These are phyloP conservation scores for Fusarium papillatum DNA, from an alignment of 2,329 filamentous ascomycete genomes.

Conservation along the genomic window DNA sequence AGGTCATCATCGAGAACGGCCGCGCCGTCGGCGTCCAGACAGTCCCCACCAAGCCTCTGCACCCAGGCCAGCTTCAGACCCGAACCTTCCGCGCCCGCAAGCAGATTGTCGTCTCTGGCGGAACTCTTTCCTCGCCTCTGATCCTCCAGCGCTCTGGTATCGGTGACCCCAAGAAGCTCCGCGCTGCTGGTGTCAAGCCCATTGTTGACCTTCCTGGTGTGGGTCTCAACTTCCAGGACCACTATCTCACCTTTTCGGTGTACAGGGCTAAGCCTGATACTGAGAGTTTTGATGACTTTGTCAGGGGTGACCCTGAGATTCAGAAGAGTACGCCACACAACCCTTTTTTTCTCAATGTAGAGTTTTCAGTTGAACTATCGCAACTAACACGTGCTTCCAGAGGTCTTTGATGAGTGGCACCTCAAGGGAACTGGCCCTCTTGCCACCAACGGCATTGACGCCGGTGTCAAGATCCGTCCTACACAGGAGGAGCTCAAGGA, in stretches of 20 bases:
- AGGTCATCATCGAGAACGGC: conserved; percentile 80
- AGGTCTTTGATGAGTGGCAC: conserved; percentile 83
- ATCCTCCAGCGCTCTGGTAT: conserved; percentile 84
- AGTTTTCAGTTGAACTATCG: neutral
- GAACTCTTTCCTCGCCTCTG: conserved; percentile 80
- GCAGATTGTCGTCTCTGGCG: conserved; percentile 80
- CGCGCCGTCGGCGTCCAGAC: conserved; percentile 80
- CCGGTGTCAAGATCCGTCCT: conserved; percentile 83
- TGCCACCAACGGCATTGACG: conserved; percentile 84
- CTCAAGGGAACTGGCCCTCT: conserved; percentile 83
- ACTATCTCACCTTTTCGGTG: conserved; percentile 79
- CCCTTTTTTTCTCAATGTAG: too few species aligned
- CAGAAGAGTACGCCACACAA: conserved; percentile 68
- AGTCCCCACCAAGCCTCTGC: conserved; percentile 77
- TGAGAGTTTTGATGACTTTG: conserved; percentile 86
- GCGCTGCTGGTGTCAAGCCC: conserved; percentile 75
- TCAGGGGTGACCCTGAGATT: conserved; percentile 78
- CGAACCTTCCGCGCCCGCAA: conserved; percentile 77
- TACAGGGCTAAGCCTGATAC: conserved; percentile 81
- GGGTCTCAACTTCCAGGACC: conserved; percentile 83
- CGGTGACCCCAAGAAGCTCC: conserved; percentile 79
- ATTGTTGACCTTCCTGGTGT: conserved; percentile 80
- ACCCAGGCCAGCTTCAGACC: conserved; percentile 63
- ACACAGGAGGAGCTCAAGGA: conserved; percentile 75
- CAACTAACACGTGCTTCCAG: conserved; percentile 44